Evolutionary conservation across 2,329 filamentous ascomycete species (phyloP), one percentile per base, ranked within the genome.

Genomic region (Xylariales sp.): DNA sequence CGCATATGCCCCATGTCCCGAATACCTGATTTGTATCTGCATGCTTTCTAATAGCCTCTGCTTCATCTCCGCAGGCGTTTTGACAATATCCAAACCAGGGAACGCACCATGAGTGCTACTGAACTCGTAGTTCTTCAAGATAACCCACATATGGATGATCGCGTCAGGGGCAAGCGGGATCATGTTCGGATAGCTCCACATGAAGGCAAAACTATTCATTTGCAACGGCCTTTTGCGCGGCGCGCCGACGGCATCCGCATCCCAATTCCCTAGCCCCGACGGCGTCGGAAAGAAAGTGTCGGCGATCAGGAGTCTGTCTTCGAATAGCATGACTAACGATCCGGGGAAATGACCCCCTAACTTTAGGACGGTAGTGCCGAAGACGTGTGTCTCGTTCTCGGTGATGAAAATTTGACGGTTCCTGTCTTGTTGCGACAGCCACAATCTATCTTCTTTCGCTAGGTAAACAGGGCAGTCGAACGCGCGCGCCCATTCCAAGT

Each of bases 291-390:
- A 84, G 55, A 96, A 85, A 3, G 91, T 93, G 79, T 97, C 93
- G 5, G 93, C 92, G 65, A 94, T 85, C 67, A 95, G 85, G n/a
- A 96, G 79, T 55, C 84, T 85, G 0, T 80, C 79, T 18, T 85
- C 83, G 78, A 87, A 92, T 30, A 90, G 84, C 68, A 92, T 76
- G 3, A 93, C 88, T 67, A 91, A 80, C 71, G 89, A 92, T 0
- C 93, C 93, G 0, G 91, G 90, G 74, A 96, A 96, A 80, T 97
- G 93, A 0, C 93, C 93, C 0, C 92, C 92, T 0, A 90, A 83
- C 78, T 93, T 93, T 59, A 95, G 83, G 0, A 87, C 88, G 39
- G 81, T 65, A 12, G 67, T 67, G 2, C 67, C 69, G 28, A 60
- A 32, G 41, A 84, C 78, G 50, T 83, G 78, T 14, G 78, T 80